Evolutionary conservation across 495 filamentous ascomycete genomes (phyloP).

Genomic region (Podospora fimiseda): DNA sequence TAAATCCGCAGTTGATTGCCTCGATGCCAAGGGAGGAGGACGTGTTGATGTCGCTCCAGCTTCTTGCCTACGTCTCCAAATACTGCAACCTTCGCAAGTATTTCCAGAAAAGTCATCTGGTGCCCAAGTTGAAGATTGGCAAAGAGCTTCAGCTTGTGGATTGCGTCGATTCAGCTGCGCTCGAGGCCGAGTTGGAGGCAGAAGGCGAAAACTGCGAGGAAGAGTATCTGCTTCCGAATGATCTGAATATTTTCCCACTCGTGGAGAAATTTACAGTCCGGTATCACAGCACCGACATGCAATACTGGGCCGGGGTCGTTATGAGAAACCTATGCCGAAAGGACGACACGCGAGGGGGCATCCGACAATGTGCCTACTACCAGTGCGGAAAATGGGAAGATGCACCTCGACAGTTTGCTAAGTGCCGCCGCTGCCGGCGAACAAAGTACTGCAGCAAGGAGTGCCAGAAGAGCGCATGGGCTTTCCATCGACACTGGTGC

Average conservation of each 20-base stretch:
- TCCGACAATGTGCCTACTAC: conserved; percentile 94
- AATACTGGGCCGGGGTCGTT: conserved; percentile 98
- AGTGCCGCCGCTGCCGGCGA: conserved; percentile 90
- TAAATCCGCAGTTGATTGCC: conserved; percentile 64
- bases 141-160: conserved; percentile 75
- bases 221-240: conserved; percentile 86
- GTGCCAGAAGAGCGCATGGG: conserved; percentile 98
- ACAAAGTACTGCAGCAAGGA: conserved; percentile 99
- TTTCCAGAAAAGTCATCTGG: conserved; percentile 90
- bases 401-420: conserved; percentile 91
- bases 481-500: conserved; percentile 97
- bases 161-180: conserved; percentile 45
- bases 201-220: conserved; percentile 60
- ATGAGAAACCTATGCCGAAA: conserved; percentile 99
- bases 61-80: conserved; percentile 95
- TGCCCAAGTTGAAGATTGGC: conserved; percentile 85
- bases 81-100: conserved; percentile 94
- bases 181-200: conserved; percentile 36
- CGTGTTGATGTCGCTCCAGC: conserved; percentile 95
- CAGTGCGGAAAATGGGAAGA: conserved; percentile 98
- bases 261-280: conserved; percentile 97
- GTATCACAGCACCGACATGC: conserved; percentile 92
- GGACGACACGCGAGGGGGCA: conserved; percentile 87
- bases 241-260: conserved; percentile 96
- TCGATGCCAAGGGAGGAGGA: conserved; percentile 95